Conservation (phyloP, 345 rosid species). For the Diplotaxis tenuifolia region DNA sequence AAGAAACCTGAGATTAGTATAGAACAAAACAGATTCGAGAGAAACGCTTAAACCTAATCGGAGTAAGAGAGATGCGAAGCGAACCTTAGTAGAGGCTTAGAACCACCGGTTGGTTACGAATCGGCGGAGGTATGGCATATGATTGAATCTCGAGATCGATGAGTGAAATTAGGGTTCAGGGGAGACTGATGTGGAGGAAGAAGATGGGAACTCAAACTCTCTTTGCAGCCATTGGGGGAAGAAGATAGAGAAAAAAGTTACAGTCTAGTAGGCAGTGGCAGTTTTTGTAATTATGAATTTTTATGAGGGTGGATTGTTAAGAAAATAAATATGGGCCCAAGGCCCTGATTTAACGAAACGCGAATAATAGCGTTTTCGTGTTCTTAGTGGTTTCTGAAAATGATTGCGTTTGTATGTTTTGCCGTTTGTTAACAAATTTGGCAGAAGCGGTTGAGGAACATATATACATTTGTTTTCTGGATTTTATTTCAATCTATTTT, state of each 20-base stretch:
- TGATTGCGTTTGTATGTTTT: neutral
- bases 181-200: conserved; percentile 26
- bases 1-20: conserved; percentile 8
- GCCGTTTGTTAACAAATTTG: neutral
- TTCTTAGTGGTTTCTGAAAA: neutral
- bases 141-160: neutral
- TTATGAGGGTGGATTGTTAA: neutral
- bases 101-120: conserved; percentile 15
- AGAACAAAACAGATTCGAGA: neutral
- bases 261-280: conserved; percentile 36
- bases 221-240: conserved; percentile 24
- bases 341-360: conserved; percentile 8
- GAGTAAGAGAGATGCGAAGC: neutral
- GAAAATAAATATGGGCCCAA: neutral
- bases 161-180: conserved; percentile 26
- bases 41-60: conserved; percentile 12
- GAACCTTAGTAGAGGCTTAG: conserved; percentile 20
- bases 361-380: neutral
- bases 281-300: conserved; percentile 21
- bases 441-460: neutral
- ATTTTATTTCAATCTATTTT: too few relatives aligned
- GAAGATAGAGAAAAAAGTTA: conserved; percentile 15
- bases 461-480: too few relatives aligned
- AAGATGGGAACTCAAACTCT: conserved; percentile 5
- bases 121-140: conserved; percentile 11